Base-by-base conservation (phyloP, 345 rosid genomes). In the Moricandia moricandioides region DNA sequence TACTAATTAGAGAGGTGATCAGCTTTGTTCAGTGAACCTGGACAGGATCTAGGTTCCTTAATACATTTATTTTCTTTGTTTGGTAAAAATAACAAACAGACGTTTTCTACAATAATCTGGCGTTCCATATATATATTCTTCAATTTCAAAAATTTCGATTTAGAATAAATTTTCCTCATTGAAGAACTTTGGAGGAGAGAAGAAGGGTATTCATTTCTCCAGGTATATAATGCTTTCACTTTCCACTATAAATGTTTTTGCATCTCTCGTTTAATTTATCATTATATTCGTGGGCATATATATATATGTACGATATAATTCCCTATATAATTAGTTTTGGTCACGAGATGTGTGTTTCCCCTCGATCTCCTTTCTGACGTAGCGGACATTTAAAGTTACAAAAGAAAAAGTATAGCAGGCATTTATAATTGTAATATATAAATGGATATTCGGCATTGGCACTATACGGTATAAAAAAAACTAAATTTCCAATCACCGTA, bases 181-280 rank as follows among this genome's bases (percentile, higher is more conserved):
- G 33, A 66, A 74, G 60, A 66, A 34, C 29, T 12, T 67, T 58
- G 62, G 62, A 60, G 63, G 62, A 26, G 8, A 45, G 9, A 24
- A n/a, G 49, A 26, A 39, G 17, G 67, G 34, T 37, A 7, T 54
- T 31, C 27, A 37, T 54, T 55, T 55, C 40, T 43, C 4, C 70
- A 76, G 80, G 80, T 76, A 52, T 2, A 66, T 21, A 24, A 69
- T 69, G 69, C 68, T 54, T 30, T 76, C 51, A 40, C 59, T 58
- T 75, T 63, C 80, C 70, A 76, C 57, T 62, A 61, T 69, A 64
- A 29, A 69, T 62, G 69, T 75, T 62, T 76, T 62, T 62, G 58
- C 51, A 62, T 58, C 29, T 29, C 27, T 16, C 14, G 18, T 30
- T 12, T 52, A 52, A 30, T 57, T 29, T 33, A 60, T 33, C 8